Percentiles rank a stretch among this genome's conserved stretches.
phyloP scores from a whole-genome alignment of 1,139 yeast genomes.

The Saccharomycopsis hybrid region DNA sequence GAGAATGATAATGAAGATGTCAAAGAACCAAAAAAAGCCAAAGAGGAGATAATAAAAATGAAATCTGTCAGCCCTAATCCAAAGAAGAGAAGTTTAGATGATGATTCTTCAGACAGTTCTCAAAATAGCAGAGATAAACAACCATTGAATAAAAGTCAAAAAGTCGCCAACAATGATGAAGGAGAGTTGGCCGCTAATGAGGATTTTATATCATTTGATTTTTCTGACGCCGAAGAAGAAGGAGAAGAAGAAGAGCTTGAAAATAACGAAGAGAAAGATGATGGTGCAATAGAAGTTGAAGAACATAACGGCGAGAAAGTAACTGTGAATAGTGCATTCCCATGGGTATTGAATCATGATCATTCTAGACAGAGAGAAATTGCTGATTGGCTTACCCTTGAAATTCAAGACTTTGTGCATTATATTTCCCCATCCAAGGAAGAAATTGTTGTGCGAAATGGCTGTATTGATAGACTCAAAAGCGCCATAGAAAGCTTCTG shows the following conservation, averaged over 20 bases:
- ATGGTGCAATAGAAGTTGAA: conserved; percentile 23
- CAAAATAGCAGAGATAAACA: background rate
- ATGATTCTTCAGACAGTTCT: conserved; percentile 1
- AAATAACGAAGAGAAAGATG: conserved; percentile 23
- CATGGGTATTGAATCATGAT: conserved; percentile 77
- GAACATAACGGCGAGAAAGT: conserved; percentile 27
- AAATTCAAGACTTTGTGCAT: conserved; percentile 77
- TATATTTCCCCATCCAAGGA: conserved; percentile 80
- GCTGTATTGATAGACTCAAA: conserved; percentile 57
- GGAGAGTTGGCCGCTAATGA: conserved; percentile 39
- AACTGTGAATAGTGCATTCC: conserved; percentile 42
- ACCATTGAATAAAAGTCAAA: background rate
- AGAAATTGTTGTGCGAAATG: conserved; percentile 67
- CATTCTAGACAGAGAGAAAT: conserved; percentile 70
- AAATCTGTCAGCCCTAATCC: background rate
- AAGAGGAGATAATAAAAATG: background rate
- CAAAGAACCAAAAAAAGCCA: background rate
- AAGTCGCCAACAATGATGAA: background rate
- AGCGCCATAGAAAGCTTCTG: conserved; percentile 54
- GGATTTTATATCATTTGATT: conserved; percentile 58
- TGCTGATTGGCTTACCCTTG: conserved; percentile 84
- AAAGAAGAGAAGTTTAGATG: background rate
- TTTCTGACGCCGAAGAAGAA: conserved; percentile 38
- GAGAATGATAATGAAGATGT: background rate
- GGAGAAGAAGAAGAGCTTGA: conserved; percentile 24